Base-by-base conservation (phyloP, 495 filamentous ascomycete species). In the Penicillium cataractarum region DNA sequence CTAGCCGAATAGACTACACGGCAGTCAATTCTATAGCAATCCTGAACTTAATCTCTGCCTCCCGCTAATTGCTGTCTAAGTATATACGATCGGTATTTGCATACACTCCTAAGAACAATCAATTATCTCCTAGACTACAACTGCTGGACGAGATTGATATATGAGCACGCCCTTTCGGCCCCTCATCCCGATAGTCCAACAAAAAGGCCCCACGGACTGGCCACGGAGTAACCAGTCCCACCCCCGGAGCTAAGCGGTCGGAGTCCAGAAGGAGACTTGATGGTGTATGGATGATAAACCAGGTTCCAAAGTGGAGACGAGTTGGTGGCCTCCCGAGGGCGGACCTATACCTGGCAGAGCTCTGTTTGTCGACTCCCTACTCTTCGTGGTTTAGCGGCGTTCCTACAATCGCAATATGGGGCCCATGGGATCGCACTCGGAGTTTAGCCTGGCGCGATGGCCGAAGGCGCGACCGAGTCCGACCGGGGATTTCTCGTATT, bases 361-460 rank as follows among this genome's bases (percentile, higher is more conserved):
- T 4, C 54, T 27, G 33, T 19, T 33, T 33, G 51, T 57, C 42
- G 42, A 37, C 22, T 27, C 27, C 24, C 10, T 32, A 12, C 58
- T 42, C 4, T 53, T 60, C 26, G 19, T 22, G 58, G 48, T 8
- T 60, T 42, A 60, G 48, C 5, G 46, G 57, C 48, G 7, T 13
- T 15, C 33, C 44, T 37, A 13, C 44, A 39, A 51, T 50, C 27
- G 42, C 17, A 50, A 39, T 10, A 13, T 31, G 24, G 24, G 26
- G 48, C 19, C 21, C 19, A 27, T 40, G n/a, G 24, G 27, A 24
- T 42, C 33, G 48, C 21, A 19, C 54, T 63, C 60, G 60, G 60
- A 48, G 44, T 58, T 64, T 58, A 62, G 40, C 29, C 39, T 37
- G 40, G 26, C 55, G 61, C 61, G 48, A 64, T 60, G 55, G 24